Base-by-base conservation (phyloP, 805 yeast species). In the Candida cerambycidarum region DNA sequence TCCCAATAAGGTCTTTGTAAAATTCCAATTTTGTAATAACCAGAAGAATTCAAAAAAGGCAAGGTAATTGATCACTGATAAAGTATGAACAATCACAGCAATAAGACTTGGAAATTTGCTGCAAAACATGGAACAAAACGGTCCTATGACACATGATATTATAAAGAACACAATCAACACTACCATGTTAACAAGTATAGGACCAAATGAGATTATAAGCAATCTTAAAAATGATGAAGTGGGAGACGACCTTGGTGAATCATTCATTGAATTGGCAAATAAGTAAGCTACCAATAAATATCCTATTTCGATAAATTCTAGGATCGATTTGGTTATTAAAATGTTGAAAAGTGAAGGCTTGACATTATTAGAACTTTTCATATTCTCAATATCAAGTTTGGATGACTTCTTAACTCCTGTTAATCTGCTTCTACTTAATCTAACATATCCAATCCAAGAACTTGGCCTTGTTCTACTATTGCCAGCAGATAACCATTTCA, bases 21-120 rank as follows among this genome's bases (percentile, higher is more conserved):
- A 69, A 54, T 77, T 73, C 80, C 86, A 83, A 15, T 80, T 78
- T 55, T 89, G 92, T 32, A 81, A 63, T 21, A 82, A 63, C 78
- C 87, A 80, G 48, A 87, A 65, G 10, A 83, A 52, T 53, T 82
- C 86, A 63, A 84, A 82, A 44, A 75, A 69, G 1, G 75, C 32
- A 5, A 82, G 44, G 51, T 85, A 80, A 31, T 72, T 65, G 14
- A 83, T 5, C 2, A 83, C 73, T 0, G 84, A 75, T 2, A 73
- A 32, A 0, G 69, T 48, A 55, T 83, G 93, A 2, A 79, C 82
- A 2, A 73, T 29, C 2, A 70, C 68, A 1, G 95, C 85, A 15
- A 83, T 54, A 2, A 71, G 46, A 1, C 79, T 65, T 0, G 88
- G 81, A 39, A 75, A 73, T 5, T 61, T 62, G 6, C 60, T 60